These are phyloP conservation scores for Biscogniauxia sp. DNA, from an alignment of 2,329 filamentous ascomycete species.

Conservation along the genomic window DNA sequence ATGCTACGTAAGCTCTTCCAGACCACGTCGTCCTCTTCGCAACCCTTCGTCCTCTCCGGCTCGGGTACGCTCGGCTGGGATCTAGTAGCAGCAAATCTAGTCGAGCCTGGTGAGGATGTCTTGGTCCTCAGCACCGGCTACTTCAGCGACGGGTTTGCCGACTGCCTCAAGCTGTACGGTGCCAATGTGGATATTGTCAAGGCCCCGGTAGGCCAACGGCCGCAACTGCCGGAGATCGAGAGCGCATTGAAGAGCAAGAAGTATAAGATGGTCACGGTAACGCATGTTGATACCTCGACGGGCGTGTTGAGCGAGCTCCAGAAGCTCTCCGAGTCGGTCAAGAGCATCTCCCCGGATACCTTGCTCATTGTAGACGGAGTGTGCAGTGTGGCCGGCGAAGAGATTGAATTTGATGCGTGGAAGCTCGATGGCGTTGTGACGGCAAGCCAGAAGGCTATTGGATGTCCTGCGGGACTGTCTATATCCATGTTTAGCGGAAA, in stretches of 20 bases:
- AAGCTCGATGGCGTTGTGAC: conserved; percentile 89
- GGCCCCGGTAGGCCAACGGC: conserved; percentile 82
- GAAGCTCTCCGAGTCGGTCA: conserved; percentile 77
- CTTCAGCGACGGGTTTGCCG: conserved; percentile 92
- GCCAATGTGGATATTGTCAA: conserved; percentile 87
- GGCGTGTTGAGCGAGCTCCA: conserved; percentile 92
- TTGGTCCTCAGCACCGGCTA: conserved; percentile 95
- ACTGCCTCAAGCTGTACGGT: conserved; percentile 89
- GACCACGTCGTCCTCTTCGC: conserved; percentile 74
- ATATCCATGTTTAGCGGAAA: conserved; percentile 92
- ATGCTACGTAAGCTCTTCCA: conserved; percentile 94
- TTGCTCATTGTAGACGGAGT: conserved; percentile 92
- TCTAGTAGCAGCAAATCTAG: conserved; percentile 87
- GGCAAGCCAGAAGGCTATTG: conserved; percentile 95
- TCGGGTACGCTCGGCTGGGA: conserved; percentile 98
- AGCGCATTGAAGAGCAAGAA: conserved; percentile 83
- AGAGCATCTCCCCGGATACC: conserved; percentile 84
- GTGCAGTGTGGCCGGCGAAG: conserved; percentile 93
- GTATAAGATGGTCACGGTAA: conserved; percentile 93
- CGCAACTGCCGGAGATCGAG: conserved; percentile 84
- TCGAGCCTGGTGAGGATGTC: conserved; percentile 85
- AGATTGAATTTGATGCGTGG: conserved; percentile 96
- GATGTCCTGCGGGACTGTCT: conserved; percentile 87
- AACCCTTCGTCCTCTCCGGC: conserved; percentile 91
- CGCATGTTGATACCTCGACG: conserved; percentile 96